Conservation (phyloP, 1,284 basidiomycete species). For the Sporisorium sorghi region DNA sequence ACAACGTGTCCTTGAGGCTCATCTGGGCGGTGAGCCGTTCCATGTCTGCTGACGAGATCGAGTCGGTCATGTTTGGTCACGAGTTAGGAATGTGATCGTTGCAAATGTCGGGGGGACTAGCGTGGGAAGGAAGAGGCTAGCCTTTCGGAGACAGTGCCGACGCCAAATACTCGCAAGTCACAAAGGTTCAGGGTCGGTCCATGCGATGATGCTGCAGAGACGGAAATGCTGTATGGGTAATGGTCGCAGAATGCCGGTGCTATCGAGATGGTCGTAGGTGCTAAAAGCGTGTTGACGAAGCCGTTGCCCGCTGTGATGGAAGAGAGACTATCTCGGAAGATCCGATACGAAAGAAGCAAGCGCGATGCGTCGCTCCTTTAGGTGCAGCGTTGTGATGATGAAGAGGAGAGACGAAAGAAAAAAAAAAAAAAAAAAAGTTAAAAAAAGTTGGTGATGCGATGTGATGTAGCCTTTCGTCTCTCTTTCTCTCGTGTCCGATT, state of each 20-base stretch:
- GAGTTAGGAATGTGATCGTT: neutral
- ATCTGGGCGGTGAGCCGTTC: slow-evolving; percentile 45
- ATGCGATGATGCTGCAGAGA: too few relatives aligned
- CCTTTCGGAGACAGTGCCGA: slow-evolving; percentile 5
- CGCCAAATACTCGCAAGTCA: neutral
- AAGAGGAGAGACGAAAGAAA: neutral
- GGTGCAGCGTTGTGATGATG: neutral
- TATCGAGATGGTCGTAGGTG: too few relatives aligned
- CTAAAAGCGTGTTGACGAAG: too few relatives aligned
- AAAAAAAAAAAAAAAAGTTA: neutral
- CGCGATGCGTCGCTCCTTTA: too few relatives aligned
- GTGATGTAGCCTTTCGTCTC: neutral
- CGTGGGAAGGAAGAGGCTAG: neutral
- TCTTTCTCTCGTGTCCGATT: neutral
- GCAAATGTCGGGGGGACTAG: slow-evolving; percentile 1
- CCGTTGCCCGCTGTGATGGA: too few relatives aligned
- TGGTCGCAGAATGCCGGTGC: too few relatives aligned
- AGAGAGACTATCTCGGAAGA: too few relatives aligned
- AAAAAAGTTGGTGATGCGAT: neutral
- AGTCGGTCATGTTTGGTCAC: slow-evolving; percentile 24
- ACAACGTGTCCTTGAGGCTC: slow-evolving; percentile 38
- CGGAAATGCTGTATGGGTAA: too few relatives aligned
- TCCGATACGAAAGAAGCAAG: too few relatives aligned
- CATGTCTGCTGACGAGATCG: slow-evolving; percentile 32
- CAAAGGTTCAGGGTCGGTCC: neutral